Percentiles rank a stretch among this genome's conserved stretches.
These are phyloP conservation scores for Suillus spraguei DNA, from an alignment of 768 basidiomycete species.

Conservation along the genomic window DNA sequence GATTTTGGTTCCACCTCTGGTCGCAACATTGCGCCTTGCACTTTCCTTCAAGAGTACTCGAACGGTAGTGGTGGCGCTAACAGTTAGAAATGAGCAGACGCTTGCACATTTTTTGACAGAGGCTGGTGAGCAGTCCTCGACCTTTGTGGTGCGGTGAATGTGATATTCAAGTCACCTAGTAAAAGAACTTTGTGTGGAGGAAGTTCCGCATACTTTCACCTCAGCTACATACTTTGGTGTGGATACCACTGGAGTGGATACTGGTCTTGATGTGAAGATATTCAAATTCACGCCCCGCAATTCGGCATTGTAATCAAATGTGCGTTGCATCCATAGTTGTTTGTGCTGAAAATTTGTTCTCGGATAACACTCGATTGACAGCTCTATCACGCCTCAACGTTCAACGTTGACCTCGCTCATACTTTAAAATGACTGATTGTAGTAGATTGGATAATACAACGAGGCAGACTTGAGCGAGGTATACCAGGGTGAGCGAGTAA, in stretches of 20 bases:
- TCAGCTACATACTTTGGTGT: conserved; percentile 22
- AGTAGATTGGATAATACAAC: neutral
- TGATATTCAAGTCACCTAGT: conserved; percentile 13
- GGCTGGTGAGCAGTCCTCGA: conserved; percentile 27
- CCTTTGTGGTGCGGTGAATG: conserved; percentile 7
- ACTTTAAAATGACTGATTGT: neutral
- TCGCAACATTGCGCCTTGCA: conserved; percentile 45
- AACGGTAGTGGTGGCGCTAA: conserved; percentile 41
- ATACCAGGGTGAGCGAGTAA: neutral
- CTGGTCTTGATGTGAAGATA: conserved; percentile 44
- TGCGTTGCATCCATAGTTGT: neutral
- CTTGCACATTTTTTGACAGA: conserved; percentile 44
- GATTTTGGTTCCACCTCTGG: conserved; percentile 55
- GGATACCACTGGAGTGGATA: conserved; percentile 32
- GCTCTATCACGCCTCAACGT: neutral
- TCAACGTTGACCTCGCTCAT: neutral
- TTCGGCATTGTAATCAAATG: neutral
- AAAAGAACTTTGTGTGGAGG: conserved; percentile 30
- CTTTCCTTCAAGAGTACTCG: conserved; percentile 23
- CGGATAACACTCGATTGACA: neutral
- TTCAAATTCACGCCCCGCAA: conserved; percentile 38
- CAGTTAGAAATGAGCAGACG: conserved; percentile 58
- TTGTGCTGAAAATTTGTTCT: neutral
- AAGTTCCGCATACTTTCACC: conserved; percentile 21
- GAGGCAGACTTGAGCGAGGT: neutral